Conservation (phyloP, 306 rosid species). For the Lathyrus tuberosus region DNA sequence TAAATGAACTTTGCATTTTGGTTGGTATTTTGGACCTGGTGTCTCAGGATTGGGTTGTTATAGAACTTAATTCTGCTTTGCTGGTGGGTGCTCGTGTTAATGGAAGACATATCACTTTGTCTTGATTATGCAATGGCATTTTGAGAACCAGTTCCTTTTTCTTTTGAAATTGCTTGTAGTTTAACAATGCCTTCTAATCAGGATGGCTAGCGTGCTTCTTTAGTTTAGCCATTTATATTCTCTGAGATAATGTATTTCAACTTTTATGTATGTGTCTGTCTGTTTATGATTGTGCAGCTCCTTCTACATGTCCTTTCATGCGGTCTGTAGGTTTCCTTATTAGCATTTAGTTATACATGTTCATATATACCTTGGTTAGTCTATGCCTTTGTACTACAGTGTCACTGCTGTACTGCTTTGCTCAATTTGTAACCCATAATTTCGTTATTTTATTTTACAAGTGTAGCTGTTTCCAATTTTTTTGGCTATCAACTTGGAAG, state of each 20-base stretch:
- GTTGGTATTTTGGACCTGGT: conserved; percentile 18
- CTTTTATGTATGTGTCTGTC: background rate
- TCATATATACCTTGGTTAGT: conserved; percentile 13
- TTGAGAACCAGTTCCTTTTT: conserved; percentile 8
- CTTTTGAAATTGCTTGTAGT: conserved; percentile 7
- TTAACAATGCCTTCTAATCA: conserved; percentile 14
- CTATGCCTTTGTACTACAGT: background rate
- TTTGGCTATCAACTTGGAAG: conserved; percentile 19
- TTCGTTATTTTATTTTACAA: conserved; percentile 24
- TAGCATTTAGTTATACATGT: conserved; percentile 27
- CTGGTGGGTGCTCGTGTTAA: conserved; percentile 15
- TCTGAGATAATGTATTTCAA: conserved; percentile 5
- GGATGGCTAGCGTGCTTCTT: conserved; percentile 7
- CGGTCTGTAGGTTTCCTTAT: conserved; percentile 13
- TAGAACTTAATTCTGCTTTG: conserved; percentile 6
- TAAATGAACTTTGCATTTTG: conserved; percentile 24
- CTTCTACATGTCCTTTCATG: background rate
- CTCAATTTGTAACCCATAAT: conserved; percentile 17
- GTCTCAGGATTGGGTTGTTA: conserved; percentile 25
- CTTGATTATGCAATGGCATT: conserved; percentile 14
- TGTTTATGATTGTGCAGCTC: conserved; percentile 14
- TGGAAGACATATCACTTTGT: conserved; percentile 8
- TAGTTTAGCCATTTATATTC: conserved; percentile 10
- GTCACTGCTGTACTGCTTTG: conserved; percentile 10
- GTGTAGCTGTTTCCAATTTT: conserved; percentile 8